Evolutionary conservation across 176 grass and related monocot genomes (phyloP).

Genomic region (barley (Hordeum vulgare)): MorexV3_pseudomolecules_assembly NC_058524.1:429147120-429147619

Average conservation of each 20-base stretch:
- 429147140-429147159: not conserved
- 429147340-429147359: not conserved
- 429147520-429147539: not conserved
- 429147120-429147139: not conserved
- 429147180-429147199: not conserved
- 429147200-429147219: not conserved
- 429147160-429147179: not conserved
- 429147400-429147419: not conserved
- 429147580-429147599: not conserved
- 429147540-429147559: not conserved
- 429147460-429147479: not conserved
- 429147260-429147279: not conserved
- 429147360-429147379: not conserved
- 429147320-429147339: not conserved
- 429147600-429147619: not conserved
- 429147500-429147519: not conserved
- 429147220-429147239: not conserved
- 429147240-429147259: not conserved
- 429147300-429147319: not conserved
- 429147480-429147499: not conserved
- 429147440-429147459: not conserved
- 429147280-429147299: not conserved
- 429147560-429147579: not conserved
- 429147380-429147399: not conserved
- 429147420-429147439: not conserved